Percentiles rank a stretch among this genome's conserved stretches.
Conservation (phyloP, 2,329 filamentous ascomycete species). For the Diaporthe nobilis region DNA sequence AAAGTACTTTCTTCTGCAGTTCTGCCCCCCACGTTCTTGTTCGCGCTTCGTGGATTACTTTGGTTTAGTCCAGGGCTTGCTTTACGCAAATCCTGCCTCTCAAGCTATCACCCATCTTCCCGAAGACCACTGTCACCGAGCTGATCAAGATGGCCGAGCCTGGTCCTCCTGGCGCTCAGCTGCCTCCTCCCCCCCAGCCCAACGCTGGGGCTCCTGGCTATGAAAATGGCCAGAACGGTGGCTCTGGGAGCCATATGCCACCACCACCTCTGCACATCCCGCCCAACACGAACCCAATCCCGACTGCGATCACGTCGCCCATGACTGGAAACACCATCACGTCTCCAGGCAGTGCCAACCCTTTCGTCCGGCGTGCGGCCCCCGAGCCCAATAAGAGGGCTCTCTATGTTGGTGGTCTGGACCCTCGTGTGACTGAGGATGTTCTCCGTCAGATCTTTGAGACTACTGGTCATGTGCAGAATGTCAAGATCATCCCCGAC, state of each 20-base stretch:
- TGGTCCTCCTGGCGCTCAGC: conserved; percentile 74
- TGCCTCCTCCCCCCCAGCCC: conserved; percentile 78
- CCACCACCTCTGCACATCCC: conserved; percentile 94
- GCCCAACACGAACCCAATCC: conserved; percentile 95
- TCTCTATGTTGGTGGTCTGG: conserved; percentile 93
- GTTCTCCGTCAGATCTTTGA: conserved; percentile 98
- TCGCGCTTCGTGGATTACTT: conserved; percentile 26
- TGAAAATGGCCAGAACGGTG: conserved; percentile 76
- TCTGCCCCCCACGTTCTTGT: conserved; percentile 25
- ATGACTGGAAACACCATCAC: conserved; percentile 81
- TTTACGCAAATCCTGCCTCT: conserved; percentile 26
- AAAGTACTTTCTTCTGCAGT: conserved; percentile 33
- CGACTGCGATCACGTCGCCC: conserved; percentile 91
- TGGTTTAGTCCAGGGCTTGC: conserved; percentile 17
- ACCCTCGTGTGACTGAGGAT: conserved; percentile 95
- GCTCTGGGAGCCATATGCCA: conserved; percentile 84
- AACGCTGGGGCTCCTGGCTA: conserved; percentile 82
- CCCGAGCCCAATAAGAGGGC: conserved; percentile 99
- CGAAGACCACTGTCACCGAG: conserved; percentile 21
- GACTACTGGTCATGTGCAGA: conserved; percentile 97
- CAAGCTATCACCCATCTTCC: conserved; percentile 16
- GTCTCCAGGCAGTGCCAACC: conserved; percentile 86
- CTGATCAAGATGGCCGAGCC: conserved; percentile 81
- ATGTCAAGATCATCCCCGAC: conserved; percentile 99
- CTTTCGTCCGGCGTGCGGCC: conserved; percentile 88